Evolutionary conservation across 2,329 filamentous ascomycete species (phyloP).

Genomic region (Ustulina deusta): DNA sequence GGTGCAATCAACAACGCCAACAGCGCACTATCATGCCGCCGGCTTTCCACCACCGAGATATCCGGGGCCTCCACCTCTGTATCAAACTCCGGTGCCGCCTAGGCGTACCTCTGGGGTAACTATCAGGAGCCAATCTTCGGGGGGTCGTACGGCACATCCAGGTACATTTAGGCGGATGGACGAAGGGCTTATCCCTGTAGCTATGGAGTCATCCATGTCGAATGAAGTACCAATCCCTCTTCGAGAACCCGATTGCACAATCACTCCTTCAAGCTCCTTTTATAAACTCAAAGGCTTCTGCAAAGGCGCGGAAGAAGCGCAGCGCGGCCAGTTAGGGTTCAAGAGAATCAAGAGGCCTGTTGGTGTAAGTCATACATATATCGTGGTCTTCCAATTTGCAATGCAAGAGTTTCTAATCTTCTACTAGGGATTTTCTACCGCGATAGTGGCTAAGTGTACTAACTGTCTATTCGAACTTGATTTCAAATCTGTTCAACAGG

Average conservation of each 20-base stretch:
- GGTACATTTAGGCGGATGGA: conserved; percentile 37
- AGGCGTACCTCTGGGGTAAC: conserved; percentile 34
- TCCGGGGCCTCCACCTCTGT: conserved; percentile 44
- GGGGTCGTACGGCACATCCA: conserved; percentile 28
- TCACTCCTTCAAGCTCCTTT: conserved; percentile 63
- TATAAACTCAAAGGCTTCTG: conserved; percentile 67
- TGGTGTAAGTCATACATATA: conserved; percentile 47
- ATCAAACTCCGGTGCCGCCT: conserved; percentile 38
- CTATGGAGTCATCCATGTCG: conserved; percentile 45
- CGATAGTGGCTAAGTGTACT: conserved; percentile 63
- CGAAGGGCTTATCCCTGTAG: conserved; percentile 55
- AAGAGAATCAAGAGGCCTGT: conserved; percentile 64
- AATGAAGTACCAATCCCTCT: conserved; percentile 39
- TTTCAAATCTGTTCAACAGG: conserved; percentile 64
- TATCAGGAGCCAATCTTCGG: conserved; percentile 27
- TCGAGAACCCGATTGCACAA: conserved; percentile 55
- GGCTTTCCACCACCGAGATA: conserved; percentile 31
- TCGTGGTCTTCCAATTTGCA: conserved; percentile 1
- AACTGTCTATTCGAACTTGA: conserved; percentile 67
- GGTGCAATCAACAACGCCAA: conserved; percentile 11
- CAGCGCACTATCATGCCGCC: conserved; percentile 20
- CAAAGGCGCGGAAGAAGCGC: conserved; percentile 63
- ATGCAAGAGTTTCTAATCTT: conserved; percentile 22
- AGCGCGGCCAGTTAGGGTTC: conserved; percentile 62
- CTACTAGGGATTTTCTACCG: conserved; percentile 57